phyloP scores from a whole-genome alignment of 805 yeast species.

The Wickerhamiella slavikovae region DNA sequence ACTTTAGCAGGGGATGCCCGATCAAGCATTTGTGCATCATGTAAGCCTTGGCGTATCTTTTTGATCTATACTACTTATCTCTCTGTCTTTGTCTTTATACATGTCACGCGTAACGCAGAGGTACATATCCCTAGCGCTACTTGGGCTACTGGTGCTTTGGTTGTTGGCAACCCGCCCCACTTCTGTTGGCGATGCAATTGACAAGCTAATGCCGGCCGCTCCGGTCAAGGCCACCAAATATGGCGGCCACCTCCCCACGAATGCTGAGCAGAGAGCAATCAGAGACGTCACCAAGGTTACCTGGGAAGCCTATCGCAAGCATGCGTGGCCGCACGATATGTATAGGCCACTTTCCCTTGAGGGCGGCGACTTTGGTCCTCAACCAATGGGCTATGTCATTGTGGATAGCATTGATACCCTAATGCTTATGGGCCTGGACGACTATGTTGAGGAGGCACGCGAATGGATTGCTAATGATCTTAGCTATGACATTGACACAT shows the following conservation, averaged over 20 bases:
- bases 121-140: too few relatives aligned
- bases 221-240: too few relatives aligned
- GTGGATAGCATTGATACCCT: slow-evolving; percentile 34
- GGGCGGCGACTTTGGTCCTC: slow-evolving; percentile 9
- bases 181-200: too few relatives aligned
- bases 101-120: too few relatives aligned
- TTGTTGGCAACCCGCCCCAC: too few relatives aligned
- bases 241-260: neutral
- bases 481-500: slow-evolving; percentile 35
- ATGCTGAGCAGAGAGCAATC: slow-evolving; percentile 13
- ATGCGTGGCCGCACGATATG: slow-evolving; percentile 26
- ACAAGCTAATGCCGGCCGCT: too few relatives aligned
- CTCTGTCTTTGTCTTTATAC: too few relatives aligned
- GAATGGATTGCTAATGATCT: slow-evolving; percentile 17
- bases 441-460: slow-evolving; percentile 22
- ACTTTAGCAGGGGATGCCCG: too few relatives aligned
- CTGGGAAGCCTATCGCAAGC: slow-evolving; percentile 24
- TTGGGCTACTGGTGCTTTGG: too few relatives aligned
- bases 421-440: slow-evolving; percentile 23
- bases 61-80: too few relatives aligned
- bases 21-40: too few relatives aligned
- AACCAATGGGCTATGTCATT: slow-evolving; percentile 26
- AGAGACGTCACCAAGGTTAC: slow-evolving; percentile 21
- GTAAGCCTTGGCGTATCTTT: too few relatives aligned
- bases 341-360: slow-evolving; percentile 7